Percentiles rank a stretch among this genome's conserved stretches.
Conservation (phyloP, 2,329 filamentous ascomycete genomes). For the Coniochaeta sp. region DNA sequence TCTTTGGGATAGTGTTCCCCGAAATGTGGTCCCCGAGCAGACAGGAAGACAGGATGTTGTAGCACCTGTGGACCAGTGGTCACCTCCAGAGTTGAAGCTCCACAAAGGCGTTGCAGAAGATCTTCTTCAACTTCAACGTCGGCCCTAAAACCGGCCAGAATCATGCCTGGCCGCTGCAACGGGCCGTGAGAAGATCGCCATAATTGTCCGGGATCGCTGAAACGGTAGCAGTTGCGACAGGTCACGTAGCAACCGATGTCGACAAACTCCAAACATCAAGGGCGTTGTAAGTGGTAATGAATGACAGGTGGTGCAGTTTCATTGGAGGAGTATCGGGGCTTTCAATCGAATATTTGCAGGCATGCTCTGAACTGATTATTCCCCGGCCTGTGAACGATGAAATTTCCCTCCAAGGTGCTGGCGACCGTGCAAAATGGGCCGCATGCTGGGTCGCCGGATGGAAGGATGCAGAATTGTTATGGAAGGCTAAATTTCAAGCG, state of each 20-base stretch:
- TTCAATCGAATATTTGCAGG: neutral
- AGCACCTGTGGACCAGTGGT: too few relatives aligned
- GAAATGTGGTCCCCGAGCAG: too few relatives aligned
- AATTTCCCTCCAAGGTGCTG: too few relatives aligned
- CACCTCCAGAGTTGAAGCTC: too few relatives aligned
- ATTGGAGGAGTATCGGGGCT: neutral
- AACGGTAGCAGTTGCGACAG: too few relatives aligned
- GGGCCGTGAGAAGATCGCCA: conserved; percentile 4
- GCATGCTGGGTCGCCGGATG: neutral
- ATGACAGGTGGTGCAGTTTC: neutral
- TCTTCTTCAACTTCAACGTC: conserved; percentile 1
- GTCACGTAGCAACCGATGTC: neutral
- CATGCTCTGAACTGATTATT: neutral
- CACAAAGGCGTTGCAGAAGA: too few relatives aligned
- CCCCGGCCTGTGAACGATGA: neutral
- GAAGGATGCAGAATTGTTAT: neutral
- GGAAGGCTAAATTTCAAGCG: neutral
- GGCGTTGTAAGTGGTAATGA: neutral
- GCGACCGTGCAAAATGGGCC: too few relatives aligned
- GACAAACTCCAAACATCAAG: neutral
- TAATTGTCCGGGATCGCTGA: too few relatives aligned
- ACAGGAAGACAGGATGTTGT: too few relatives aligned
- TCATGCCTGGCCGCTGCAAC: conserved; percentile 6
- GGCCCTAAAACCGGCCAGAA: too few relatives aligned
- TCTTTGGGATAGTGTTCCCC: too few relatives aligned